Evolutionary conservation across 1,284 basidiomycete genomes (phyloP), one percentile per base, ranked within the genome.

Genomic region (Kalmanozyma brasiliensis): DNA sequence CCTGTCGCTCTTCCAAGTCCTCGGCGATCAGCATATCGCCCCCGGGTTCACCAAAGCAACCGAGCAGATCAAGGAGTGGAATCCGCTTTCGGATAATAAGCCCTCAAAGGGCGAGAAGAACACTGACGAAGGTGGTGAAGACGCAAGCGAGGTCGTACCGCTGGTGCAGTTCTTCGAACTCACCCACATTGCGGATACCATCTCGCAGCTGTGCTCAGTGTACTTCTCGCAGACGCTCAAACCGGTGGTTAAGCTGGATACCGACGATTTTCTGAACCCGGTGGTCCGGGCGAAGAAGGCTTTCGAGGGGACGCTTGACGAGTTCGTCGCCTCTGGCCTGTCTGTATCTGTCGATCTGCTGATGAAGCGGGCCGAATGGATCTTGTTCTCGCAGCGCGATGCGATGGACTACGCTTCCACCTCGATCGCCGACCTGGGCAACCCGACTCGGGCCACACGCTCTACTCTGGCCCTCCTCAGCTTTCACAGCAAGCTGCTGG

Each of bases 301-400:
- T 13, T 98, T 98, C 71, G 96, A 98, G 82, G 90, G 91, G 63
- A 85, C 88, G 0, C 83, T 98, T 30, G 96, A 98, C 79, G 94
- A 98, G 71, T 90, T 89, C 24, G 95, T 98, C 8, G 95, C 95
- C 0, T 87, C 87, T 6, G 95, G 95, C 0, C 83, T 98, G 72
- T 98, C 97, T 77, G 91, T 93, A 0, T 94, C 94, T 2, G 96
- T 96, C 2, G 93, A 97, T 70, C 90, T 96, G 3, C 84, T 98
- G 48, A 97, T 98, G 93, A 91, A 91, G 73, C 93, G 98, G 88
- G 93, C 96, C 22, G 95, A 98, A 74, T 91, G 97, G 81, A 91
- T 95, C 66, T 91, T 98, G 68, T 84, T 88, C 42, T 90, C 89
- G 16, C 85, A 89, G 48, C 97, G 95, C 0, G 88, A 89, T 53